Percentiles rank a stretch among this genome's conserved stretches.
phyloP scores from a whole-genome alignment of 495 filamentous ascomycete species.

The Podospora anserina region DNA sequence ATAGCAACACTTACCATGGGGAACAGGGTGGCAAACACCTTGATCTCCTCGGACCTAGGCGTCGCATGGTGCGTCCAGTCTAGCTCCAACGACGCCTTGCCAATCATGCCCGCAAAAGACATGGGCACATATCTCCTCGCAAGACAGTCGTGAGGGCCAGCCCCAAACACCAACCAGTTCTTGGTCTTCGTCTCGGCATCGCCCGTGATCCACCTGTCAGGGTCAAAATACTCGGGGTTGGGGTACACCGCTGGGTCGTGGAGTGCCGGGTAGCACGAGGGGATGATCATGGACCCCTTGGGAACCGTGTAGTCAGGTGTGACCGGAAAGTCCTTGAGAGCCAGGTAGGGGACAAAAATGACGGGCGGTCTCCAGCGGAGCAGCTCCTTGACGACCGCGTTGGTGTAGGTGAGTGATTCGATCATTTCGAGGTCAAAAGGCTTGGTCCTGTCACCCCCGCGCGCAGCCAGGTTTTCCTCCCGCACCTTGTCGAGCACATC shows the following conservation, averaged over 20 bases:
- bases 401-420: constrained; percentile 80
- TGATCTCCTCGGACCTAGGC: constrained; percentile 76
- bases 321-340: constrained; percentile 88
- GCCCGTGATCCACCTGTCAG: constrained; percentile 81
- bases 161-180: constrained; percentile 95
- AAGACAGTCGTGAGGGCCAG: constrained; percentile 89
- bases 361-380: constrained; percentile 90
- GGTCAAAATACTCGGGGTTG: constrained; percentile 43
- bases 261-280: constrained; percentile 39
- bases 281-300: constrained; percentile 31
- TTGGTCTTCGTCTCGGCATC: constrained; percentile 78
- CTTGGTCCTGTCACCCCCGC: constrained; percentile 69
- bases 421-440: constrained; percentile 71
- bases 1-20: constrained; percentile 64
- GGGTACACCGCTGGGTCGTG: constrained; percentile 29
- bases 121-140: constrained; percentile 82
- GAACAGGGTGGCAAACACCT: constrained; percentile 94
- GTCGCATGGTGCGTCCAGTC: constrained; percentile 86
- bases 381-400: constrained; percentile 84
- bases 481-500: constrained; percentile 81
- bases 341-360: constrained; percentile 91
- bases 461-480: constrained; percentile 76
- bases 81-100: constrained; percentile 78
- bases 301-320: constrained; percentile 71
- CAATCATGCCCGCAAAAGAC: constrained; percentile 83